Conservation (phyloP, 1,139 yeast genomes). For the Suhomyces anneliseae region DNA sequence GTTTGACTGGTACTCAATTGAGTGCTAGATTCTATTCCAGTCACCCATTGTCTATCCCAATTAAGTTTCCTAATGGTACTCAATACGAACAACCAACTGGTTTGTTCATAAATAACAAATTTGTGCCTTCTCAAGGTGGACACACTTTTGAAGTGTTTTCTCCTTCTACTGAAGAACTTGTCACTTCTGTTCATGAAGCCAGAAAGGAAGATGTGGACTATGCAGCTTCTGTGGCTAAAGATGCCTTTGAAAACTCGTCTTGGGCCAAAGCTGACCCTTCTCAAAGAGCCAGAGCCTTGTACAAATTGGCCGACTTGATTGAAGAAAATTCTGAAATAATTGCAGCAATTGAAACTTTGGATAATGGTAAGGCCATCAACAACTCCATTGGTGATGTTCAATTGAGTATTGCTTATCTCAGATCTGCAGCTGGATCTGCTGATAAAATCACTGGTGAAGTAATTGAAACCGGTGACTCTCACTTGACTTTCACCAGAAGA, state of each 20-base stretch:
- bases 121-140: slow-evolving; percentile 48
- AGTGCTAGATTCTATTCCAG: not conserved
- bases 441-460: slow-evolving; percentile 20
- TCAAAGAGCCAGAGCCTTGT: slow-evolving; percentile 8
- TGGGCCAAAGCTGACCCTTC: slow-evolving; percentile 10
- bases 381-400: slow-evolving; percentile 17
- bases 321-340: slow-evolving; percentile 9
- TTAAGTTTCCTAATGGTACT: slow-evolving; percentile 8
- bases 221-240: slow-evolving; percentile 58
- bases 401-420: slow-evolving; percentile 18
- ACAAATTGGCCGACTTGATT: slow-evolving; percentile 11
- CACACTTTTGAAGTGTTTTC: slow-evolving; percentile 53
- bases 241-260: slow-evolving; percentile 38
- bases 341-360: slow-evolving; percentile 11
- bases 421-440: slow-evolving; percentile 22
- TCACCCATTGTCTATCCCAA: slow-evolving; percentile 1
- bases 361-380: slow-evolving; percentile 11
- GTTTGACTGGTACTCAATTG: too few relatives aligned
- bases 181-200: slow-evolving; percentile 56
- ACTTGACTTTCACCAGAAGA: slow-evolving; percentile 30
- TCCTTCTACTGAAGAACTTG: slow-evolving; percentile 59
- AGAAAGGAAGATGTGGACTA: slow-evolving; percentile 55
- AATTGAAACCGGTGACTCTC: slow-evolving; percentile 21
- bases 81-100: slow-evolving; percentile 63
- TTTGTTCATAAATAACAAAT: slow-evolving; percentile 61